Evolutionary conservation across 352 stramenopile genomes (phyloP).

Genomic region (Phytophthora macrochlamydospora): DNA sequence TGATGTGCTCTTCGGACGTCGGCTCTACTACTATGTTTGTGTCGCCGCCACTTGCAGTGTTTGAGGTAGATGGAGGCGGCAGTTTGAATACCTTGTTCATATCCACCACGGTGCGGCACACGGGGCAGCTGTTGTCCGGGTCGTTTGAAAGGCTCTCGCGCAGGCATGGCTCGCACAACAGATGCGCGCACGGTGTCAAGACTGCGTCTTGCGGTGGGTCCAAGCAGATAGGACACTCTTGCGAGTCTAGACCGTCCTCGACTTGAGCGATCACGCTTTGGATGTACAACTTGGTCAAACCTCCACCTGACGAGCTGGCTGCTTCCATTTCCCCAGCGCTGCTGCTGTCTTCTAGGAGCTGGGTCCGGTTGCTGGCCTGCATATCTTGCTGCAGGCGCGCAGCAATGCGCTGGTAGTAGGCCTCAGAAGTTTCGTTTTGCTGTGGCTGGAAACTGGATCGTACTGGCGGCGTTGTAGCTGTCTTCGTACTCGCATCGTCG

Average conservation of each 20-base stretch:
- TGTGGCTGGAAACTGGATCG: slow-evolving; percentile 52
- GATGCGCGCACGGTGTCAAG: slow-evolving; percentile 85
- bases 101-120: slow-evolving; percentile 75
- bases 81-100: slow-evolving; percentile 64
- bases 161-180: slow-evolving; percentile 85
- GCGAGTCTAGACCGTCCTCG: slow-evolving; percentile 71
- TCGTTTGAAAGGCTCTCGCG: slow-evolving; percentile 62
- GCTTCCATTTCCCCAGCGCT: not conserved
- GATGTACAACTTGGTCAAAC: slow-evolving; percentile 65
- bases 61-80: slow-evolving; percentile 25
- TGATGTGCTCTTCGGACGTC: not conserved
- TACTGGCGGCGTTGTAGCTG: not conserved
- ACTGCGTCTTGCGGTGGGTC: slow-evolving; percentile 72
- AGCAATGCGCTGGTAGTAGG: slow-evolving; percentile 70
- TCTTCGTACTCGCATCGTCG: slow-evolving; percentile 1
- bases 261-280: slow-evolving; percentile 79
- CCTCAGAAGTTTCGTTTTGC: slow-evolving; percentile 53
- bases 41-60: slow-evolving; percentile 9
- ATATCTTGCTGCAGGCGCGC: slow-evolving; percentile 56
- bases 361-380: slow-evolving; percentile 32
- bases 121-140: slow-evolving; percentile 69
- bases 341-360: slow-evolving; percentile 10
- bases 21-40: not conserved
- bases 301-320: slow-evolving; percentile 11
- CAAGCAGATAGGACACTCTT: slow-evolving; percentile 89